phyloP scores from a whole-genome alignment of 805 yeast genomes.

The Ogataea nitratoaversa region DNA sequence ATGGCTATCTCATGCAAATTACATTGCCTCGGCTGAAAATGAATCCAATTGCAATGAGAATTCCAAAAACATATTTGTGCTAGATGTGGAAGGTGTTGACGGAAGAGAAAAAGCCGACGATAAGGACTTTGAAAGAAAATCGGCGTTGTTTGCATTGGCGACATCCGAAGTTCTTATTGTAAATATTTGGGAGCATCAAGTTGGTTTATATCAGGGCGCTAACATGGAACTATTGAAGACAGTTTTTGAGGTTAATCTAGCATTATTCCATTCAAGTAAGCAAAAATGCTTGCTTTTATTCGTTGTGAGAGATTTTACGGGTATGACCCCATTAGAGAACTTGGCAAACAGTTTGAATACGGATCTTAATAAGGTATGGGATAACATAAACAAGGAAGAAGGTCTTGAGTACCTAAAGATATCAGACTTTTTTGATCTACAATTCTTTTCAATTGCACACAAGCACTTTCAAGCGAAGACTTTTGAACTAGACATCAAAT shows the following conservation, averaged over 20 bases:
- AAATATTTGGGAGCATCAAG: constrained; percentile 96
- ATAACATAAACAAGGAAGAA: constrained; percentile 65
- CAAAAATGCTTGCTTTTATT: constrained; percentile 65
- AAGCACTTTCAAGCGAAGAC: constrained; percentile 75
- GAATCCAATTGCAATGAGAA: constrained; percentile 13
- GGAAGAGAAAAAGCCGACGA: constrained; percentile 98
- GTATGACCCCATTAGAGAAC: constrained; percentile 75
- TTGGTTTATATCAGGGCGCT: constrained; percentile 96
- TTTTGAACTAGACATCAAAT: constrained; percentile 56
- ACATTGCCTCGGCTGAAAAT: constrained; percentile 26
- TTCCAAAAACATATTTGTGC: constrained; percentile 52
- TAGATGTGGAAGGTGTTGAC: constrained; percentile 99
- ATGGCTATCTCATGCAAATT: constrained; percentile 62
- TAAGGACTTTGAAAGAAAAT: constrained; percentile 95
- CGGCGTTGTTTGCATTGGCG: constrained; percentile 90
- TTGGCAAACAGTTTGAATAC: constrained; percentile 62
- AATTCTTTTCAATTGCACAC: constrained; percentile 79
- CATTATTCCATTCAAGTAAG: constrained; percentile 67
- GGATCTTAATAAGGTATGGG: constrained; percentile 80
- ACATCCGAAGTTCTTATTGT: constrained; percentile 88
- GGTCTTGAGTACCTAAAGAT: constrained; percentile 52
- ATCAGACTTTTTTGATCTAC: constrained; percentile 77
- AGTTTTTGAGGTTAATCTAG: constrained; percentile 90
- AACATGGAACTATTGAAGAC: constrained; percentile 94
- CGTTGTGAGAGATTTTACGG: constrained; percentile 90